phyloP scores from a whole-genome alignment of 2,329 filamentous ascomycete genomes.

The Fusarium stilboides region DNA sequence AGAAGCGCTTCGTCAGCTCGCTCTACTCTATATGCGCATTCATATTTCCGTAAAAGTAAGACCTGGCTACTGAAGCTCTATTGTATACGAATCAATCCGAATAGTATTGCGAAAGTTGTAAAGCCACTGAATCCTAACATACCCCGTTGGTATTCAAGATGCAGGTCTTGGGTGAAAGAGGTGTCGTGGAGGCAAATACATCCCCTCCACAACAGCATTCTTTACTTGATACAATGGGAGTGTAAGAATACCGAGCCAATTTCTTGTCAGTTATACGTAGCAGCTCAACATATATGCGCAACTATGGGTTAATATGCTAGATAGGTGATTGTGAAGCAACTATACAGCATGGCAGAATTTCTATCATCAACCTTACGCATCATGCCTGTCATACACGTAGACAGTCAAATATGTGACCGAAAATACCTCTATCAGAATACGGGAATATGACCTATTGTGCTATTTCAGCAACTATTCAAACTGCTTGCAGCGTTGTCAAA shows the following conservation, averaged over 20 bases:
- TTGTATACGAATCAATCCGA: not conserved
- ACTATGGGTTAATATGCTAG: not conserved
- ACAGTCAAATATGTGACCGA: too few relatives aligned
- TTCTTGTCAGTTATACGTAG: not conserved
- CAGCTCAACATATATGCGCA: not conserved
- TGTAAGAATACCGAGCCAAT: not conserved
- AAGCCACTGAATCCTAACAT: constrained; percentile 24
- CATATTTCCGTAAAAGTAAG: not conserved
- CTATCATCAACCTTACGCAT: not conserved
- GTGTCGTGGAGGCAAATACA: constrained; percentile 25
- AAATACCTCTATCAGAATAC: too few relatives aligned
- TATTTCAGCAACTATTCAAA: not conserved
- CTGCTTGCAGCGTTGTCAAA: constrained; percentile 14
- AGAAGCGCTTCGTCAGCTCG: not conserved
- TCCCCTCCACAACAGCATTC: constrained; percentile 16
- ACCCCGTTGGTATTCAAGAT: constrained; percentile 33
- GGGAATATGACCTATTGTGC: not conserved
- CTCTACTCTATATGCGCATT: not conserved
- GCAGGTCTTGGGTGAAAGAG: constrained; percentile 25
- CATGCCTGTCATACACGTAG: too few relatives aligned
- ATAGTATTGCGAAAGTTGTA: not conserved
- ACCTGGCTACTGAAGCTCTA: not conserved
- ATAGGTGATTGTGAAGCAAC: not conserved
- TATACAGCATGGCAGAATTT: constrained; percentile 17
- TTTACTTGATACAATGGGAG: not conserved